These are phyloP conservation scores for Trichoderma sp. DNA, from an alignment of 2,329 filamentous ascomycete genomes.

Conservation along the genomic window DNA sequence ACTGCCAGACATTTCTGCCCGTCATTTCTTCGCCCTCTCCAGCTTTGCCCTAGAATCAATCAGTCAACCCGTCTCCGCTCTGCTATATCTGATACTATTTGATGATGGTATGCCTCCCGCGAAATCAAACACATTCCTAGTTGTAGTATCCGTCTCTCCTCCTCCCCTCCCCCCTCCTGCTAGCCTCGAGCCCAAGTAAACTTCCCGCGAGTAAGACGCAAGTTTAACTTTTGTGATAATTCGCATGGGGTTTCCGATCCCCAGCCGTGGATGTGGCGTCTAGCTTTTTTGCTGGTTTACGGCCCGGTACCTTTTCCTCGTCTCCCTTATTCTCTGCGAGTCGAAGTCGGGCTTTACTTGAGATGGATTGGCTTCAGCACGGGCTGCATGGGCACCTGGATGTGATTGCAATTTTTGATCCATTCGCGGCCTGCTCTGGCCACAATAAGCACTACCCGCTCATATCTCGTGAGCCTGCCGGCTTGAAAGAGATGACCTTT, in stretches of 20 bases:
- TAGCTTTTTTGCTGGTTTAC: slow-evolving; percentile 10
- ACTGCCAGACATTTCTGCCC: neutral
- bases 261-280: slow-evolving; percentile 8
- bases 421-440: too few relatives aligned
- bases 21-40: neutral
- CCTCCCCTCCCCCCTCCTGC: too few relatives aligned
- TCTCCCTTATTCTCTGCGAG: neutral
- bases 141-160: too few relatives aligned
- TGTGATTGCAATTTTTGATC: neutral
- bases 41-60: too few relatives aligned
- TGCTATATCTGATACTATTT: too few relatives aligned
- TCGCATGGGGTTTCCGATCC: neutral
- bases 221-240: neutral
- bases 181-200: neutral
- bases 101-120: too few relatives aligned
- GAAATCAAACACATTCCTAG: too few relatives aligned
- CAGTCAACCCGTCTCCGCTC: too few relatives aligned
- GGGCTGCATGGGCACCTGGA: neutral
- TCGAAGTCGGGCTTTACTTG: neutral
- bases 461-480: neutral
- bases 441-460: neutral
- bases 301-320: slow-evolving; percentile 19
- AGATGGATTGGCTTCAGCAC: too few relatives aligned
- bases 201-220: slow-evolving; percentile 16
- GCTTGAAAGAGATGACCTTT: neutral